phyloP scores from a whole-genome alignment of 768 basidiomycete species.

The Pulveroboletus sp. region DNA sequence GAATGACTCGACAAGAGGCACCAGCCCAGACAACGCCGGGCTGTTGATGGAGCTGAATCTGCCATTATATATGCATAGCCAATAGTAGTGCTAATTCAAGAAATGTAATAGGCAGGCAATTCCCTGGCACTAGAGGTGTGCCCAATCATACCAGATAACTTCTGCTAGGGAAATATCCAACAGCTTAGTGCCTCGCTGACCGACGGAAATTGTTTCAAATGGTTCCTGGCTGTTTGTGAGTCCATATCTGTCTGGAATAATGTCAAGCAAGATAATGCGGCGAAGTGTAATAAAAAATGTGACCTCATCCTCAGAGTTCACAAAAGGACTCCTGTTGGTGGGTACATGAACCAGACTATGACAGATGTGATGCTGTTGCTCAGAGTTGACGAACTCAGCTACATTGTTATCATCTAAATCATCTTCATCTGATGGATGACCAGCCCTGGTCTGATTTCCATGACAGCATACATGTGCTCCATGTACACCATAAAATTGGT shows the following conservation, averaged over 20 bases:
- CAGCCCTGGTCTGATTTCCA: not conserved
- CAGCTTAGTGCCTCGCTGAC: not conserved
- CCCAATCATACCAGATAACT: constrained; percentile 7
- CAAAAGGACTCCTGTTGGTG: constrained; percentile 7
- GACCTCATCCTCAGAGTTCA: not conserved
- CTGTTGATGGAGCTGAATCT: too few relatives aligned
- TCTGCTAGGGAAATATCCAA: constrained; percentile 6
- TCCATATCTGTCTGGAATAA: constrained; percentile 11
- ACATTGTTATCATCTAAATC: not conserved
- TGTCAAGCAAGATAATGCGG: not conserved
- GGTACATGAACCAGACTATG: constrained; percentile 1
- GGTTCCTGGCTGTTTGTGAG: constrained; percentile 13
- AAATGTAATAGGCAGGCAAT: too few relatives aligned
- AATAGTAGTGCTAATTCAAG: too few relatives aligned
- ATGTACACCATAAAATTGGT: not conserved
- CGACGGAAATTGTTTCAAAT: constrained; percentile 6
- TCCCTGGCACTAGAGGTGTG: constrained; percentile 16
- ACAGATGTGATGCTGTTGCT: not conserved
- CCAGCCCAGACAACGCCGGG: too few relatives aligned
- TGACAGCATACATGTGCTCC: not conserved
- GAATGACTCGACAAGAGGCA: too few relatives aligned
- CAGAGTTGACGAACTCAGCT: too few relatives aligned
- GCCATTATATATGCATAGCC: too few relatives aligned
- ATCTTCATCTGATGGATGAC: constrained; percentile 3
- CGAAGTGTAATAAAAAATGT: constrained; percentile 2